Conservation (phyloP, 805 yeast species). For the Wickerhamiella domercqiae region DNA sequence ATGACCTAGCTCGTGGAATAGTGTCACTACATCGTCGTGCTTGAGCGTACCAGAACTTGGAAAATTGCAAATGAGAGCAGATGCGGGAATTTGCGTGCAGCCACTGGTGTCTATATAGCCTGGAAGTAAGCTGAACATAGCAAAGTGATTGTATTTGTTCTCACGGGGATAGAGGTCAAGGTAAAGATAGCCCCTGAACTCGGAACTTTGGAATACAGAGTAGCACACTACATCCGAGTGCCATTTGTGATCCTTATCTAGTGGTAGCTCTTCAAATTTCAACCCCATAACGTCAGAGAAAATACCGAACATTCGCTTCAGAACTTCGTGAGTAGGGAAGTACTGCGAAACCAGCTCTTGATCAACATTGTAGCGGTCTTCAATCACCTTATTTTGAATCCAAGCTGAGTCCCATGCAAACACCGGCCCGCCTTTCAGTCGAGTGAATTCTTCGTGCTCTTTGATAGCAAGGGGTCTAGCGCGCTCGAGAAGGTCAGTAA, state of each 20-base stretch:
- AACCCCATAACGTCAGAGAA: slow-evolving; percentile 57
- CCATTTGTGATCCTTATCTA: slow-evolving; percentile 39
- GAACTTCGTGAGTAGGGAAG: slow-evolving; percentile 58
- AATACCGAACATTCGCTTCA: slow-evolving; percentile 51
- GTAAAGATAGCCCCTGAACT: slow-evolving; percentile 63
- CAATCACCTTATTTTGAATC: slow-evolving; percentile 50
- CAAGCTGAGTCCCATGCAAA: slow-evolving; percentile 65
- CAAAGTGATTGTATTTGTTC: slow-evolving; percentile 82
- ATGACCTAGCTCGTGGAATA: slow-evolving; percentile 83
- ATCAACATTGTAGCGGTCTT: slow-evolving; percentile 57
- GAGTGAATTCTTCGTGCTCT: slow-evolving; percentile 35
- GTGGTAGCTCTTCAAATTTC: slow-evolving; percentile 44
- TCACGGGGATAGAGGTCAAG: slow-evolving; percentile 75
- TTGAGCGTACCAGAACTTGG: slow-evolving; percentile 64
- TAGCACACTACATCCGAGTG: slow-evolving; percentile 63
- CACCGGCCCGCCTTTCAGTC: slow-evolving; percentile 35
- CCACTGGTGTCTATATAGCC: slow-evolving; percentile 3
- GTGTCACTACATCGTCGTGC: slow-evolving; percentile 65
- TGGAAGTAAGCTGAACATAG: slow-evolving; percentile 35
- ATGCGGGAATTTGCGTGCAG: slow-evolving; percentile 43
- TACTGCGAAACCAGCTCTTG: slow-evolving; percentile 57
- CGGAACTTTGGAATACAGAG: slow-evolving; percentile 40
- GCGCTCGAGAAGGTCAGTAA: slow-evolving; percentile 44
- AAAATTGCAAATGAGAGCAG: slow-evolving; percentile 73
- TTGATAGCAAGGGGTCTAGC: slow-evolving; percentile 42